Evolutionary conservation across 192 early-diverging fungal species (phyloP).

Genomic region (Coemansia sp.): DNA sequence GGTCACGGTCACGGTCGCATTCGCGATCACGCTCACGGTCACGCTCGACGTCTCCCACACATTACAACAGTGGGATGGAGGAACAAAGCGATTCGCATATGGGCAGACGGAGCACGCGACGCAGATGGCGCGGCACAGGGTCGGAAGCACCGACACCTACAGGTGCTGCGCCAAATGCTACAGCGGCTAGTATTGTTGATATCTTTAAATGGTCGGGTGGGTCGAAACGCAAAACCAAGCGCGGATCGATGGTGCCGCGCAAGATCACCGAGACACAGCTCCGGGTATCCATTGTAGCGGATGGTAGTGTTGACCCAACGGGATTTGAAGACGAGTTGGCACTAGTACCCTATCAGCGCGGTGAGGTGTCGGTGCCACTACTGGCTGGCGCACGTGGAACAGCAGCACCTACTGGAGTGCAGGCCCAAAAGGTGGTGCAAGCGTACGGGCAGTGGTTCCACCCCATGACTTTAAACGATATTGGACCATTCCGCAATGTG

Average conservation of each 20-base stretch:
- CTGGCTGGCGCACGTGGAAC: conserved; percentile 5
- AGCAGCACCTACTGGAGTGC: not conserved
- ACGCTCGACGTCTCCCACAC: conserved; percentile 17
- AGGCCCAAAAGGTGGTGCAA: not conserved
- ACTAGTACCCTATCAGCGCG: conserved; percentile 8
- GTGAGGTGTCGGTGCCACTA: conserved; percentile 4
- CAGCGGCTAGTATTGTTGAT: conserved; percentile 33
- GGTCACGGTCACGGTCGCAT: not conserved
- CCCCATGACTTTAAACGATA: conserved; percentile 20
- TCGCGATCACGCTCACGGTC: conserved; percentile 20
- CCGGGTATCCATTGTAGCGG: conserved; percentile 19
- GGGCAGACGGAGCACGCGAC: conserved; percentile 30
- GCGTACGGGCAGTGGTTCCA: conserved; percentile 22
- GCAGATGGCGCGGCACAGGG: conserved; percentile 28
- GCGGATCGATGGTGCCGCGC: conserved; percentile 16
- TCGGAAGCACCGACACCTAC: not conserved
- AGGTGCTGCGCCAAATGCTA: not conserved
- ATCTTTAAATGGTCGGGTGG: conserved; percentile 32
- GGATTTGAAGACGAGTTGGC: conserved; percentile 34
- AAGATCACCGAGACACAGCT: conserved; percentile 18
- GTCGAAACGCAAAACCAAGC: conserved; percentile 10
- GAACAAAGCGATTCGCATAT: conserved; percentile 23
- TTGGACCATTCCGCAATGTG: conserved; percentile 16
- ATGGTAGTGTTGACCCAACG: conserved; percentile 31
- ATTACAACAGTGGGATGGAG: conserved; percentile 14